A percentile compares a stretch with the other conserved stretches of the same genome.
Conservation (phyloP, 495 filamentous ascomycete species). For the Parathielavia hyrcaniae region DNA sequence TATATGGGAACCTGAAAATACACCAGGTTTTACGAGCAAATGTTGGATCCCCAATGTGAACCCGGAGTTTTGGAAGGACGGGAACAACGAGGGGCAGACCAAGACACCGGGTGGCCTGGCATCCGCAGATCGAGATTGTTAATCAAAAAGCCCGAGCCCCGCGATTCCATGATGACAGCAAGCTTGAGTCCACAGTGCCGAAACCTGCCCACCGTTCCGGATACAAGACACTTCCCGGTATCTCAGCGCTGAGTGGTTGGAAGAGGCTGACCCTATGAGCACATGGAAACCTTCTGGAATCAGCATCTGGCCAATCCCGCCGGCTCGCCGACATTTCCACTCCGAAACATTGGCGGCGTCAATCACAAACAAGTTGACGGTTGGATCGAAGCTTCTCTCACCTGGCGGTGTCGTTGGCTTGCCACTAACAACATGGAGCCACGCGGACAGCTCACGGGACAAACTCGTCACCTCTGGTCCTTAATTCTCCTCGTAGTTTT, state of each 20-base stretch:
- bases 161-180: too few relatives aligned
- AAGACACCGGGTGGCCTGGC: too few relatives aligned
- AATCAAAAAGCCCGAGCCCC: too few relatives aligned
- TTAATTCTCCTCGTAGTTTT: background rate
- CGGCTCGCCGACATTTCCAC: background rate
- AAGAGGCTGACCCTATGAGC: constrained; percentile 12
- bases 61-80: too few relatives aligned
- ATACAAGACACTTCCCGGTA: background rate
- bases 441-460: constrained; percentile 9
- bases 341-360: background rate
- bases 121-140: too few relatives aligned
- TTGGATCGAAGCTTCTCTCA: background rate
- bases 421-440: constrained; percentile 8
- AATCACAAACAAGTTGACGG: background rate
- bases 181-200: background rate
- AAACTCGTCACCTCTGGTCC: background rate
- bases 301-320: constrained; percentile 5
- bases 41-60: too few relatives aligned
- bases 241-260: constrained; percentile 15
- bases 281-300: constrained; percentile 23
- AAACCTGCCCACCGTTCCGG: background rate
- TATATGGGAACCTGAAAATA: too few relatives aligned
- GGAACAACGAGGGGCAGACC: too few relatives aligned
- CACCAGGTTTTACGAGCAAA: too few relatives aligned
- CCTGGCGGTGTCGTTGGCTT: background rate